phyloP scores from a whole-genome alignment of 1,284 basidiomycete species.

The Neonothopanus nambi region DNA sequence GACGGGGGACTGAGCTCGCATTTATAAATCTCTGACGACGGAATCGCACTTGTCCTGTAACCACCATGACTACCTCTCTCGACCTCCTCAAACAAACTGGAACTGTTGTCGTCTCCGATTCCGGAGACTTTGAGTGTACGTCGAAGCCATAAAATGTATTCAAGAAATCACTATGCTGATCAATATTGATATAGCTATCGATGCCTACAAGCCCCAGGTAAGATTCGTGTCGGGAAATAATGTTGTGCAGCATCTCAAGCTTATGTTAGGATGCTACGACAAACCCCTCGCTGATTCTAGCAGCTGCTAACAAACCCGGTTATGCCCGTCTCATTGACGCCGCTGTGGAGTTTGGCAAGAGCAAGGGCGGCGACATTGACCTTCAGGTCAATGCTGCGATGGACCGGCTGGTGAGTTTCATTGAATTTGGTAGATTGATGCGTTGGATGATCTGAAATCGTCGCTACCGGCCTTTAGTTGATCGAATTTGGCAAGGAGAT shows the following conservation, averaged over 20 bases:
- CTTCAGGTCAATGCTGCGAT: conserved; percentile 75
- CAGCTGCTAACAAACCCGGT: conserved; percentile 87
- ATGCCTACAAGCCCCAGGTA: conserved; percentile 90
- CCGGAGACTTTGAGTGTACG: conserved; percentile 84
- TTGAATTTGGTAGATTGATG: background rate
- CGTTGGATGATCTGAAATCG: background rate
- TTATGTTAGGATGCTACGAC: conserved; percentile 81
- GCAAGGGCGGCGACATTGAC: conserved; percentile 76
- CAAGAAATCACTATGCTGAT: conserved; percentile 8
- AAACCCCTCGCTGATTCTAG: conserved; percentile 92
- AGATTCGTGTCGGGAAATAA: background rate
- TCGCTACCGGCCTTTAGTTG: conserved; percentile 49
- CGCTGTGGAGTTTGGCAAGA: conserved; percentile 83
- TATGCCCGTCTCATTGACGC: conserved; percentile 86
- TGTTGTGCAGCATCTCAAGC: background rate
- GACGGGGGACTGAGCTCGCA: too few relatives aligned
- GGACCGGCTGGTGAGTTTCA: conserved; percentile 77
- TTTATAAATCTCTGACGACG: too few relatives aligned
- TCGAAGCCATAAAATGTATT: conserved; percentile 10
- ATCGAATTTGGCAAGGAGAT: conserved; percentile 98
- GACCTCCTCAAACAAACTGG: conserved; percentile 88
- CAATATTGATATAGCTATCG: conserved; percentile 59
- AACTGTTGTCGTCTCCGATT: conserved; percentile 94
- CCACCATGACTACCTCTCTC: conserved; percentile 83
- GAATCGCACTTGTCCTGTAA: conserved; percentile 8